Base-by-base conservation (phyloP, 257 asterid species). In the Gentiana macrophylla region DNA sequence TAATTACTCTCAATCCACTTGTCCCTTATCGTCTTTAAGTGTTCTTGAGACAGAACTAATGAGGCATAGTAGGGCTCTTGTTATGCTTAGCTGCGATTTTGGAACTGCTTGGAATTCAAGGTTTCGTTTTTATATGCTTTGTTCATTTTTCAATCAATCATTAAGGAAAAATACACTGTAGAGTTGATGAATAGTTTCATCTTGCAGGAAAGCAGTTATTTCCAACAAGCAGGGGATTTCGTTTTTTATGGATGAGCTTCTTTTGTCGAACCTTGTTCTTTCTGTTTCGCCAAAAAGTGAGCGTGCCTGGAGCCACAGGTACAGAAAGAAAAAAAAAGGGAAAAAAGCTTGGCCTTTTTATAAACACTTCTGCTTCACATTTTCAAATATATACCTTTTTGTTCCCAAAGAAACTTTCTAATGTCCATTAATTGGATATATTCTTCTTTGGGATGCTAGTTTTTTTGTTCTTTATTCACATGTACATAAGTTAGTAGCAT, bases 51-150 rank as follows among this genome's bases (percentile, higher is more conserved):
- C 49, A 61, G 82, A 82, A 69, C 68, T 83, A 46, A 84, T 91
- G 98, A 91, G 75, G 66, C 94, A 83, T 57, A 91, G 98, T 74
- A 82, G 74, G 66, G 80, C 84, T 36, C 84, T 91, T 74, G 66
- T 91, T 72, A 67, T 91, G 56, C 68, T 91, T 48, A 87, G 97
- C 77, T 78, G 77, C 63, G 95, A 91, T 82, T 84, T 80, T 72
- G 98, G 97, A 69, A 78, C 82, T 32, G 97, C 97, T 24, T 91
- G 98, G 98, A 84, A 87, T 72, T 75, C 81, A 73, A 91, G 98
- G 95, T 86, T 55, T 34, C 35, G 3, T 63, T 52, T 47, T 41
- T 41, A 41, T 41, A 10, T 41, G 46, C 5, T 41, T 41, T 41
- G 5, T 41, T 41, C 9, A 41, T 41, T 5, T 5, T 10, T 5